Evolutionary conservation across 192 early-diverging fungal genomes (phyloP).

Genomic region (Piromyces sp.): DNA sequence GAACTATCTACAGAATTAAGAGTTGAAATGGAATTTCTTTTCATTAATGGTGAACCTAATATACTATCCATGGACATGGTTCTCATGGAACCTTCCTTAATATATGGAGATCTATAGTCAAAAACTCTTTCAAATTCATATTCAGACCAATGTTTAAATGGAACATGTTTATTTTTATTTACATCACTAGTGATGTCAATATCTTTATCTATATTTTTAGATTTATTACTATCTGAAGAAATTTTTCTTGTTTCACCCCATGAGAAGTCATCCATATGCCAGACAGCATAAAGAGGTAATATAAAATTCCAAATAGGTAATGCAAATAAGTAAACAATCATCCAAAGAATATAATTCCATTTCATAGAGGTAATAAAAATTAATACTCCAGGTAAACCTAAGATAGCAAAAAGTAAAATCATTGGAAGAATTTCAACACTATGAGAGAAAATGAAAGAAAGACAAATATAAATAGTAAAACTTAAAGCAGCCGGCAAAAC

Average conservation of each 20-base stretch:
- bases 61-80: not conserved
- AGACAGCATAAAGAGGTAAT: conserved; percentile 67
- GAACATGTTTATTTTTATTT: not conserved
- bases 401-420: conserved; percentile 64
- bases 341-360: conserved; percentile 75
- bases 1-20: not conserved
- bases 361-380: conserved; percentile 75
- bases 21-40: not conserved
- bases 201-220: not conserved
- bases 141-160: not conserved
- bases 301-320: conserved; percentile 55
- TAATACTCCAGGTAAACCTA: conserved; percentile 76
- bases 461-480: conserved; percentile 72
- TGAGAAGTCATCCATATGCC: conserved; percentile 98
- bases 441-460: conserved; percentile 50
- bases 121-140: not conserved
- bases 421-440: conserved; percentile 58
- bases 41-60: not conserved
- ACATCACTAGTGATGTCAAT: not conserved
- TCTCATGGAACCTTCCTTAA: not conserved
- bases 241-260: conserved; percentile 73
- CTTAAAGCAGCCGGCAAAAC: conserved; percentile 78
- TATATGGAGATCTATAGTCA: not conserved
- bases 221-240: not conserved
- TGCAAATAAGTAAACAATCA: conserved; percentile 50